phyloP scores from a whole-genome alignment of 2,329 filamentous ascomycete genomes.

The Pseudogymnoascus sp. region DNA sequence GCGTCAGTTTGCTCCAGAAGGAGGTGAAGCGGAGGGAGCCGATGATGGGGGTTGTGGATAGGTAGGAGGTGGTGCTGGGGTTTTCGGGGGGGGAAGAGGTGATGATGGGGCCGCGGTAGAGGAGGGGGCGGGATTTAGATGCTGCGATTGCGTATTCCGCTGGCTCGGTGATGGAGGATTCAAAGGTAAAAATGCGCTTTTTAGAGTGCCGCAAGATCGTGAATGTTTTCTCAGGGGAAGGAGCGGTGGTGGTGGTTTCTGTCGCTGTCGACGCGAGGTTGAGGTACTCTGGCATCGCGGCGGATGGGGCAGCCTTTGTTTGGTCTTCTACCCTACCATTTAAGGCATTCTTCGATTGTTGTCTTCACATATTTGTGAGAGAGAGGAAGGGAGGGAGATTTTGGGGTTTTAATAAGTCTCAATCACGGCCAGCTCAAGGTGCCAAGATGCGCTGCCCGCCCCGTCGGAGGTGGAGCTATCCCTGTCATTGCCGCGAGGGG shows the following conservation, averaged over 20 bases:
- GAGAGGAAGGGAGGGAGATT: neutral
- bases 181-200: neutral
- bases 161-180: no score
- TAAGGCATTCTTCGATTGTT: neutral
- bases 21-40: neutral
- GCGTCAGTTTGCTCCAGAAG: neutral
- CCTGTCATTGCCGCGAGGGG: neutral
- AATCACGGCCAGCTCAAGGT: neutral
- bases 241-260: neutral
- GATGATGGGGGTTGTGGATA: neutral
- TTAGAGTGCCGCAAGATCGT: neutral
- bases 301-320: neutral
- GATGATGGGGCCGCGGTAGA: neutral
- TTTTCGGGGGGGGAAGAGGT: neutral
- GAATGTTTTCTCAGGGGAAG: neutral
- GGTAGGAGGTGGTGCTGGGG: neutral
- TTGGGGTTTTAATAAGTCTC: neutral
- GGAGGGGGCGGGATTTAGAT: neutral
- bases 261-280: neutral
- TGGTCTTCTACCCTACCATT: neutral
- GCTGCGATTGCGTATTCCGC: neutral
- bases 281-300: neutral
- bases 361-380: neutral
- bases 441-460: constrained; percentile 1
- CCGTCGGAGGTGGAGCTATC: neutral